These are phyloP conservation scores for Coleophoma cylindrospora DNA, from an alignment of 2,329 filamentous ascomycete genomes.

Conservation along the genomic window DNA sequence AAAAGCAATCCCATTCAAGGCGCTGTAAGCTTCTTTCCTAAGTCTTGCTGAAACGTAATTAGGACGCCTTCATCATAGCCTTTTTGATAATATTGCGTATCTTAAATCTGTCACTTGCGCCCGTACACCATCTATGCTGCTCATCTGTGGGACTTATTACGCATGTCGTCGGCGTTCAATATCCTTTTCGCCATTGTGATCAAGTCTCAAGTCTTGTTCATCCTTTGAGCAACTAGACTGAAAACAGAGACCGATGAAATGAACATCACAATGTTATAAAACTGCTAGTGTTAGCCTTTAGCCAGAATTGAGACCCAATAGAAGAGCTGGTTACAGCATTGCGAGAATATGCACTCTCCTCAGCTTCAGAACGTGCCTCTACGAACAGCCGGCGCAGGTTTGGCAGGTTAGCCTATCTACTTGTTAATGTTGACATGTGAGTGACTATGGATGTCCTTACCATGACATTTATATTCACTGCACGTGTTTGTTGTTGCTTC, in stretches of 20 bases:
- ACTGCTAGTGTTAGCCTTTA: conserved; percentile 47
- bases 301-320: conserved; percentile 1
- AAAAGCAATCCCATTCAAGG: too few relatives aligned
- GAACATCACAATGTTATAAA: conserved; percentile 95
- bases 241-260: conserved; percentile 95
- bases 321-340: conserved; percentile 64
- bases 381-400: conserved; percentile 96
- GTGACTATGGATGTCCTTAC: conserved; percentile 8
- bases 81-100: too few relatives aligned
- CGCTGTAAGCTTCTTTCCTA: too few relatives aligned
- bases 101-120: too few relatives aligned
- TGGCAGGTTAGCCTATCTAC: conserved; percentile 64
- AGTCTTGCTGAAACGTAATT: too few relatives aligned
- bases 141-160: neutral
- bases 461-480: conserved; percentile 5
- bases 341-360: conserved; percentile 90
- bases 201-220: conserved; percentile 32
- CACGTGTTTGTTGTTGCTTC: too few relatives aligned
- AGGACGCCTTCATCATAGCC: too few relatives aligned
- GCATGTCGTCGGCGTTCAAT: neutral
- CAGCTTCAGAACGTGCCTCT: conserved; percentile 84
- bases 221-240: conserved; percentile 84
- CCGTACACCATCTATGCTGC: too few relatives aligned
- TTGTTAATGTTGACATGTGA: neutral
- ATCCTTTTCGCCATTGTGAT: neutral